Evolutionary conservation across 331 rosid species (phyloP), one percentile per base, ranked within the genome.

Genomic region (Rhamnella rubrinervis): DNA sequence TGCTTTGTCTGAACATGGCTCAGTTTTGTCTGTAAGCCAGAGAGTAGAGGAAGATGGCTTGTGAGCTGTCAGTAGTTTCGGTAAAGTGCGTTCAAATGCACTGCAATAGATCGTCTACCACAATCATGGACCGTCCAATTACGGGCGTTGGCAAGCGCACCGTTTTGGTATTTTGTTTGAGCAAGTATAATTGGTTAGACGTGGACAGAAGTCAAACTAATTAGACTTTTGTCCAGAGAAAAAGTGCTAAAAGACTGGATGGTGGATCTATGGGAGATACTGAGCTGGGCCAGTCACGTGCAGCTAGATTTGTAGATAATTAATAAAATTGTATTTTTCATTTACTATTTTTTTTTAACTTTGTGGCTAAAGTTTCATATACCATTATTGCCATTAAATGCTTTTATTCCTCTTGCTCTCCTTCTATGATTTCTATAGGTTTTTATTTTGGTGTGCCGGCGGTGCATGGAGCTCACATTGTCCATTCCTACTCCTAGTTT

Each of bases 41-140:
- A 52, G 61, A 67, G 52, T 68, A 68, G 65, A 67, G 53, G 39
- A 25, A 58, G 55, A 68, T 72, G 81, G 65, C 66, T 51, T 41
- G 76, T 81, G 81, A 81, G 81, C 78, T 81, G 85, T 77, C 78
- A 63, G 47, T 58, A 55, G 55, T 64, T 37, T 47, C 14, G 37
- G 58, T 52, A 7, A 35, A 55, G 21, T 41, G 70, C 47, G 39
- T 26, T 46, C 38, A 31, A 72, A 53, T 67, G 35, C 21, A 6
- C 35, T 63, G 69, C 58, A 58, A 50, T 31, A 59, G 55, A 39
- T 20, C 11, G 59, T 44, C 20, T 26, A 31, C 55, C 35, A 59
- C 72, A 52, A 70, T 70, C 77, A 75, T 15, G 56, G 6, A 55
- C 74, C 38, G 17, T 59, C 11, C 16, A 25, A 40, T 38, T 47